Percentiles rank a stretch among this genome's conserved stretches.
Conservation (phyloP, 805 yeast genomes). For the Babjeviella inositovora region DNA sequence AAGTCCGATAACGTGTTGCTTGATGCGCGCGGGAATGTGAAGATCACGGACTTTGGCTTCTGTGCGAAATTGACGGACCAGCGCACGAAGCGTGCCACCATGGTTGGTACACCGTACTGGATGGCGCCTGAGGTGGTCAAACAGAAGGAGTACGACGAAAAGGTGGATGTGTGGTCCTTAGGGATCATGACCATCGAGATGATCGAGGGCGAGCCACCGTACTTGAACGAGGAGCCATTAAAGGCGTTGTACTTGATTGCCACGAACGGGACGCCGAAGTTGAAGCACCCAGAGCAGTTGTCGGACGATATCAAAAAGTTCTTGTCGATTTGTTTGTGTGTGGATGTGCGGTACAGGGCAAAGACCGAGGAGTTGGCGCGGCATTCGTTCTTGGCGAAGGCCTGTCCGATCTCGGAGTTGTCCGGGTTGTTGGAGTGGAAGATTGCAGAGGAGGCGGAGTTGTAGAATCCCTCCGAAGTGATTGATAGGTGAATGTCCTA, state of each 20-base stretch:
- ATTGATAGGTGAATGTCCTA: too few species aligned
- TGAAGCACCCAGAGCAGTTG: conserved; percentile 50
- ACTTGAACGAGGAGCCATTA: conserved; percentile 64
- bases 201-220: conserved; percentile 82
- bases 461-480: too few species aligned
- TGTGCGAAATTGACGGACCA: conserved; percentile 72
- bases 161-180: conserved; percentile 71
- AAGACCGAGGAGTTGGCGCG: conserved; percentile 73
- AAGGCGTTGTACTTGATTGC: conserved; percentile 66
- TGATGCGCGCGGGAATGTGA: conserved; percentile 57
- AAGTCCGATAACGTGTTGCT: conserved; percentile 84
- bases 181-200: conserved; percentile 81
- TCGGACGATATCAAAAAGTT: conserved; percentile 72
- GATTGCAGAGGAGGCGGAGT: conserved; percentile 4
- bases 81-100: conserved; percentile 60
- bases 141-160: conserved; percentile 68
- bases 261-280: conserved; percentile 68
- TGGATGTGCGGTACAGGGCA: conserved; percentile 86
- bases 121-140: conserved; percentile 83
- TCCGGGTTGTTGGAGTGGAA: conserved; percentile 41
- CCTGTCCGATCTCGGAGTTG: conserved; percentile 44
- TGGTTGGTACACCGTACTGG: conserved; percentile 87
- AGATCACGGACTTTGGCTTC: conserved; percentile 92
- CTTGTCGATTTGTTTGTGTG: conserved; percentile 82
- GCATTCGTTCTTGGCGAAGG: conserved; percentile 54